phyloP scores from a whole-genome alignment of 495 filamentous ascomycete species.

The Pseudoneurospora amorphoporcata region DNA sequence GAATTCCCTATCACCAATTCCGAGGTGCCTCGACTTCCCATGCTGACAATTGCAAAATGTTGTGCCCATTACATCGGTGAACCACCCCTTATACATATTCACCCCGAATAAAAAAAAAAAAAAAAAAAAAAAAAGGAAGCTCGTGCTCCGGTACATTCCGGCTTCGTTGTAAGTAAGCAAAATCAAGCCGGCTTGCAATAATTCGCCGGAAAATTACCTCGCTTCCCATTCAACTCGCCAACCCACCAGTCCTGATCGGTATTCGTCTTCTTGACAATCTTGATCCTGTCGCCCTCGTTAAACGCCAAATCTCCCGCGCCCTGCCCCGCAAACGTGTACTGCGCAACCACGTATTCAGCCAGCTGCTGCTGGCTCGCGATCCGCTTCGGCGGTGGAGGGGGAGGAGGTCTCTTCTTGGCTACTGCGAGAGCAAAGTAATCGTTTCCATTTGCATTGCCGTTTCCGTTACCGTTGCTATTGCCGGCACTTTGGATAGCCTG shows the following conservation, averaged over 20 bases:
- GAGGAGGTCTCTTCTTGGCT: constrained; percentile 45
- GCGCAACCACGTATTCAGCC: constrained; percentile 61
- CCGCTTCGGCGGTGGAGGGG: constrained; percentile 57
- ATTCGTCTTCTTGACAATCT: constrained; percentile 70
- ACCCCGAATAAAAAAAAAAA: background rate
- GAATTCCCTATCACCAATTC: background rate
- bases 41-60: background rate
- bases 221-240: constrained; percentile 64
- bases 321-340: constrained; percentile 72
- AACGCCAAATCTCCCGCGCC: constrained; percentile 69
- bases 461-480: constrained; percentile 14
- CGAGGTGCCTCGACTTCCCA: background rate
- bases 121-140: background rate
- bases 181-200: constrained; percentile 47
- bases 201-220: constrained; percentile 84
- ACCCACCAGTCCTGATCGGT: constrained; percentile 95
- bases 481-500: background rate
- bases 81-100: background rate
- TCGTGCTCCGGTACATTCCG: background rate
- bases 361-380: constrained; percentile 27
- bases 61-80: too few relatives aligned
- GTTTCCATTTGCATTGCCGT: constrained; percentile 4
- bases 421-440: background rate
- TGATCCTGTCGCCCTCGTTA: constrained; percentile 74
- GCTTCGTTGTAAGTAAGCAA: background rate